Evolutionary conservation across 2,329 filamentous ascomycete species (phyloP), one percentile per base, ranked within the genome.

Genomic region (Hymenoscyphus salicellus): DNA sequence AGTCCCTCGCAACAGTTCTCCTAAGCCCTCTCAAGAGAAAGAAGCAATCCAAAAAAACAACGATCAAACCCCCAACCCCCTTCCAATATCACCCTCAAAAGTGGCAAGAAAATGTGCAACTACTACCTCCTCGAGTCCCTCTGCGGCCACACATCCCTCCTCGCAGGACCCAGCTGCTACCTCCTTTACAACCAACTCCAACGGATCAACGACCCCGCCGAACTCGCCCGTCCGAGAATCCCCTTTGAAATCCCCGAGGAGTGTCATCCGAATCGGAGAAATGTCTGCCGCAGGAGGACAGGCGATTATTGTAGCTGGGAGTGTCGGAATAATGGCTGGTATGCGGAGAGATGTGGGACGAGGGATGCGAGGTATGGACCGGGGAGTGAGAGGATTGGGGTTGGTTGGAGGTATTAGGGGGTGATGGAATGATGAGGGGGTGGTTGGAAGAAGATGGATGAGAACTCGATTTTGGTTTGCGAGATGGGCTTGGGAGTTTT

Each of bases 111-210:
- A 60, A 75, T 75, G 74, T 75, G 74, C 63, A 68, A 69, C 56
- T 75, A 74, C 69, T 72, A 63, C 58, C 64, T 61, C 58, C 56
- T 73, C n/a, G 63, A 69, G 28, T 63, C 61, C 10, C 70, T 69
- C n/a, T 75, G 74, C 36, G 72, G 73, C 3, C 74, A 75, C 61
- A 61, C 62, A 49, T 65, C 60, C 26, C 70, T 75, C 59, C 63
- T 72, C 33, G 72, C 73, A 6, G 72, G 70, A 14, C 63, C 72
- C 6, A 69, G 67, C 63, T 75, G 74, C 63, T 72, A 73, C 60
- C 67, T 66, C 20, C 68, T 75, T 46, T 74, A 70, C 65, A 63
- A 69, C 14, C 73, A 75, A 60, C 68, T 75, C 1, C 71, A 74
- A 65, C 69, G 74, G 14, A 74, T 75, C 63, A 74, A 75, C 62